Percentiles rank a stretch among this genome's conserved stretches.
Conservation (phyloP, 805 yeast species). For the Teunomyces atbi region DNA sequence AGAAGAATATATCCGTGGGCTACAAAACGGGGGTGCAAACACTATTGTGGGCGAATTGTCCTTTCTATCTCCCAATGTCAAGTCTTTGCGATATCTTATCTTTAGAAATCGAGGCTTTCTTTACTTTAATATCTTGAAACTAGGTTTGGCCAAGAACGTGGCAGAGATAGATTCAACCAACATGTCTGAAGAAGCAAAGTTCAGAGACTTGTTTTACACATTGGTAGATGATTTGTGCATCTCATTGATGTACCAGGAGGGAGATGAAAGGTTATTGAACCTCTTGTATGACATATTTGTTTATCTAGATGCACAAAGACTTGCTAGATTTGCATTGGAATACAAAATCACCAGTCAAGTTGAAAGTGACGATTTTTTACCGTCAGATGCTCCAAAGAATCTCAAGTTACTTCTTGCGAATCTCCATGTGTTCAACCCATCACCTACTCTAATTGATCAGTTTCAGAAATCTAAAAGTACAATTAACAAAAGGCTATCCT, state of each 20-base stretch:
- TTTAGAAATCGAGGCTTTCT: constrained; percentile 81
- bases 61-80: constrained; percentile 64
- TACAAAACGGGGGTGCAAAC: constrained; percentile 36
- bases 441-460: neutral
- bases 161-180: constrained; percentile 15
- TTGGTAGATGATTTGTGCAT: constrained; percentile 61
- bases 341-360: constrained; percentile 47
- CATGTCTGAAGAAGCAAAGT: constrained; percentile 8
- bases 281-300: constrained; percentile 51
- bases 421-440: neutral
- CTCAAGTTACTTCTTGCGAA: constrained; percentile 19
- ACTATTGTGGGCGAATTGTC: constrained; percentile 39
- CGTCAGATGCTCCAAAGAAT: constrained; percentile 1
- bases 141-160: constrained; percentile 12
- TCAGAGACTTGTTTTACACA: constrained; percentile 39
- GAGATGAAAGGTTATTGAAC: constrained; percentile 55
- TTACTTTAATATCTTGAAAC: constrained; percentile 43
- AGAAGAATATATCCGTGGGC: constrained; percentile 32
- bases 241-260: constrained; percentile 65
- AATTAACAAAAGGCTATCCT: constrained; percentile 19
- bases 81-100: constrained; percentile 70
- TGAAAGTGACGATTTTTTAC: constrained; percentile 40
- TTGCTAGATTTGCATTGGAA: constrained; percentile 60
- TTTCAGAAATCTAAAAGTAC: neutral
- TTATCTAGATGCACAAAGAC: constrained; percentile 46